These are phyloP conservation scores for Coniosporium apollinis DNA, from an alignment of 495 filamentous ascomycete genomes.

Conservation along the genomic window DNA sequence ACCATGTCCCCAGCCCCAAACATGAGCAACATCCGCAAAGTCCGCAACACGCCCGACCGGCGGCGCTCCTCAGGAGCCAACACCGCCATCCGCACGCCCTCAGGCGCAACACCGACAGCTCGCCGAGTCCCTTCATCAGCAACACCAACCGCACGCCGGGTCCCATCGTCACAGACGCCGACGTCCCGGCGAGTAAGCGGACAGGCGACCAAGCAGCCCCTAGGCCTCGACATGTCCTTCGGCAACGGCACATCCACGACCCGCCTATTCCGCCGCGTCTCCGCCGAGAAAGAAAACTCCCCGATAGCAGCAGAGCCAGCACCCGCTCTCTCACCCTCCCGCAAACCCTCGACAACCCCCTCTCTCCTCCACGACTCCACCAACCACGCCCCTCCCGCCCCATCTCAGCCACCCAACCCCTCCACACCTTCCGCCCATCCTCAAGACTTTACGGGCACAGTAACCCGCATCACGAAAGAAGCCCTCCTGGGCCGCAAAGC, in stretches of 20 bases:
- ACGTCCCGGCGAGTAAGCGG: constrained; percentile 26
- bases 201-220: constrained; percentile 46
- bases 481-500: constrained; percentile 59
- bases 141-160: constrained; percentile 28
- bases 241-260: constrained; percentile 83
- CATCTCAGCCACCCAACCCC: not conserved
- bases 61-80: not conserved
- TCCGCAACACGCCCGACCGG: constrained; percentile 1
- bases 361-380: constrained; percentile 19
- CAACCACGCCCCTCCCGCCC: no score
- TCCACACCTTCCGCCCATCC: not conserved
- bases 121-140: constrained; percentile 24
- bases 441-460: no score
- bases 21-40: constrained; percentile 5
- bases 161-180: constrained; percentile 13
- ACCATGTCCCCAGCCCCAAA: constrained; percentile 3
- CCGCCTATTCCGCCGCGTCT: constrained; percentile 77
- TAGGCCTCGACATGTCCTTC: constrained; percentile 71
- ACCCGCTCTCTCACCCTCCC: not conserved
- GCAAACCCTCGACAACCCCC: constrained; percentile 7
- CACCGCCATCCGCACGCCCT: constrained; percentile 17
- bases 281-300: constrained; percentile 39
- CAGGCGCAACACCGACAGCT: constrained; percentile 2
- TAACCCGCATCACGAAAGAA: constrained; percentile 65
- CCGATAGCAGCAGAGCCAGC: constrained; percentile 18